Evolutionary conservation across 306 rosid genomes (phyloP), one percentile per base, ranked within the genome.

Genomic region (Begonia peltatifolia): DNA sequence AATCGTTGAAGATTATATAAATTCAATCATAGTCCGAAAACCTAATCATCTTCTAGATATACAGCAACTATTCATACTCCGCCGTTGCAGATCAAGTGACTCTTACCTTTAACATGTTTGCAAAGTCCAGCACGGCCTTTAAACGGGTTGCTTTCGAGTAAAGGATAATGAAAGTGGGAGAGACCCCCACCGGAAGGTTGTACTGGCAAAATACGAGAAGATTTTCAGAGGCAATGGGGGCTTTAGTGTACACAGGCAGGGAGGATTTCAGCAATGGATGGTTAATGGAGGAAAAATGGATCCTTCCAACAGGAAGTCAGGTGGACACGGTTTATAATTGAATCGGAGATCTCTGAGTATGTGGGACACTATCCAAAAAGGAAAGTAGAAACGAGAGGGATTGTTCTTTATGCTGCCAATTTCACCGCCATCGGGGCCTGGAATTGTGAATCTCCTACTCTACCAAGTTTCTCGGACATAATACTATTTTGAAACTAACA

Each of bases 101-200:
- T 25, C 84, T 82, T 11, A 78, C 87, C 0, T 84, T 81, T 53
- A 89, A 84, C 48, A 84, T 80, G 5, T 78, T 63, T 57, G 90
- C 94, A 1, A 78, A 76, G 63, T 84, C 87, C 11, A 84, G 84
- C 14, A 49, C 1, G 2, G 3, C 23, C 65, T 20, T 76, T 53
- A 11, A 51, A 42, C 9, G 90, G 80, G 0, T 70, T 43, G 79
- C 68, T 38, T 81, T 78, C 12, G 89, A 84, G 64, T 58, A 5
- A 86, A 81, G 65, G 87, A 84, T 63, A 71, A 66, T 50, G 51
- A 16, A 74, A 11, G 71, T 53, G 47, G 78, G 89, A 1, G 59
- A 76, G 16, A 71, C 74, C 38, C 77, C 66, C 16, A 66, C 78
- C 2, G 81, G 79, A 9, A 49, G 0, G 13, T 84, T 42, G 88